Base-by-base conservation (phyloP, 768 basidiomycete species). In the Filobasidium floriforme region DNA sequence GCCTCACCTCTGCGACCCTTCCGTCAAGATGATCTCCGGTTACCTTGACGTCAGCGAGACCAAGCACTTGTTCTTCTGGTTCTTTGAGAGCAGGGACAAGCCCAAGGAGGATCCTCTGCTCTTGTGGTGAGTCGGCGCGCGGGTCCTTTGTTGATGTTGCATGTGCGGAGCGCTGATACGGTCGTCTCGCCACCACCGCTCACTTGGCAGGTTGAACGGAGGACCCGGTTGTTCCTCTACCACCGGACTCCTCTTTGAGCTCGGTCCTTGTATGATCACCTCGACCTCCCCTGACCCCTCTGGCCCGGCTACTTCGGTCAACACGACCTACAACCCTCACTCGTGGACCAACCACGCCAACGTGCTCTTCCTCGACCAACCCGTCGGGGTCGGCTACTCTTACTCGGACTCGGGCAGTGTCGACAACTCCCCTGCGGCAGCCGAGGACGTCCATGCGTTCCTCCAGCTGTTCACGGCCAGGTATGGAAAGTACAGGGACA, bases 31-130 rank as follows among this genome's bases (percentile, higher is more conserved):
- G 73, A 85, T 88, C 68, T 88, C 87, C 41, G 90, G 90, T 32
- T 92, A 91, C 77, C 82, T 93, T 40, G 90, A 92, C 73, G 84
- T 90, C 63, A 84, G 85, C 0, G 84, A 88, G 10, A 85, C 86
- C 71, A 88, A 88, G 71, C 89, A 92, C 72, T 81, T 92, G 26
- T 92, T 92, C 83, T 91, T 90, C 81, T 92, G 89, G 89, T 88
- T 71, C 71, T 82, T 97, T 71, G 93, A 96, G 79, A 85, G 88
- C 0, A 83, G 92, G 41, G 81, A 80, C 62, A 82, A 84, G 19
- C 92, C 94, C 0, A 79, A 83, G 60, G 81, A 85, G 61, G 91
- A 89, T 7, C 93, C 92, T 4, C 83, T 97, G 1, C 82, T 93
- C 10, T 81, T 96, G 57, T 96, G 93, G 93, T 57, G n/a, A 57